Percentiles rank a stretch among this genome's conserved stretches.
These are phyloP conservation scores for Vigna angularis DNA, from an alignment of 306 rosid genomes.

Conservation along the genomic window DNA sequence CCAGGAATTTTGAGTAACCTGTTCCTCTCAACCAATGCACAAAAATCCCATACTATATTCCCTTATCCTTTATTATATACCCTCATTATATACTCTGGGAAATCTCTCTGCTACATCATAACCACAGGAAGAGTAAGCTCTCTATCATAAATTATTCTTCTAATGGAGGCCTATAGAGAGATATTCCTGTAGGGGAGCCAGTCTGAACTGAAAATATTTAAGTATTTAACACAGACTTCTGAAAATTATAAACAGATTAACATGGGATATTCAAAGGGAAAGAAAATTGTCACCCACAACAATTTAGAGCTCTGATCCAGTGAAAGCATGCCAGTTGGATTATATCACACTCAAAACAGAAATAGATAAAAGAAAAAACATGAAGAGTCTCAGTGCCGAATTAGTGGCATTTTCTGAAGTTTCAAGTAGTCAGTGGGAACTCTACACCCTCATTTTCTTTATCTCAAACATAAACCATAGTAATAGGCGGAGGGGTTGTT, in stretches of 20 bases:
- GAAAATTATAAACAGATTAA: conserved; percentile 41
- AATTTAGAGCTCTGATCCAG: conserved; percentile 49
- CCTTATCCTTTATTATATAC: background rate
- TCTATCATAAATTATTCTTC: conserved; percentile 50
- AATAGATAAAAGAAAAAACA: conserved; percentile 61
- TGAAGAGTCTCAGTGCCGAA: conserved; percentile 62
- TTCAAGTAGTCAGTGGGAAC: conserved; percentile 91
- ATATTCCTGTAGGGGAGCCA: conserved; percentile 43
- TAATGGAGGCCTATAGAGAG: conserved; percentile 45
- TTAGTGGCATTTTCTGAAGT: conserved; percentile 68
- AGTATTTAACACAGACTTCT: conserved; percentile 41
- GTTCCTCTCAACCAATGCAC: background rate
- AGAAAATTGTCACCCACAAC: conserved; percentile 40
- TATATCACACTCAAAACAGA: conserved; percentile 63
- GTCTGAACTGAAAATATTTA: conserved; percentile 43
- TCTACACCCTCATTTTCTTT: no score
- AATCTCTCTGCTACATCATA: conserved; percentile 44
- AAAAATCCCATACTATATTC: background rate
- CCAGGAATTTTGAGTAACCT: background rate
- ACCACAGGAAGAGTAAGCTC: conserved; percentile 50
- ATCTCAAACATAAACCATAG: background rate
- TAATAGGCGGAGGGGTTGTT: background rate
- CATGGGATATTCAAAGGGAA: conserved; percentile 48
- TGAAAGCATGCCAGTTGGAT: conserved; percentile 54
- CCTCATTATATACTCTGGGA: conserved; percentile 30